Conservation (phyloP, 495 filamentous ascomycete species). For the Neurospora tetraspora region DNA sequence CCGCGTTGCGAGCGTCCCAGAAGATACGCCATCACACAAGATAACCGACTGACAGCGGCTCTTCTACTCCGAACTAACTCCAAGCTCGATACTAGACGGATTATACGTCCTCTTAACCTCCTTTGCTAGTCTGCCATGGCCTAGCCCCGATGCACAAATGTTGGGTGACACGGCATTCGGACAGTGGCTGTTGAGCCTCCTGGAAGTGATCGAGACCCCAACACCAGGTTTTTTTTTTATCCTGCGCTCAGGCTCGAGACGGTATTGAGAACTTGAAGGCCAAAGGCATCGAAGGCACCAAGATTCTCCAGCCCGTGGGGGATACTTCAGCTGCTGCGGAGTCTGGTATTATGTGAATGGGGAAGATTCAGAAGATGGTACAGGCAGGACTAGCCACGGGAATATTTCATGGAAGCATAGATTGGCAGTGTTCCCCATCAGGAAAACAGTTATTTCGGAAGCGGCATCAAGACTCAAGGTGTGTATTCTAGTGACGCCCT, state of each 20-base stretch:
- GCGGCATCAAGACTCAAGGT: constrained; percentile 34
- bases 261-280: constrained; percentile 68
- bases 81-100: not conserved
- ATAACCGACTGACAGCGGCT: not conserved
- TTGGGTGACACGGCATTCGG: not conserved
- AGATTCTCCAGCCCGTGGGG: constrained; percentile 82
- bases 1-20: not conserved
- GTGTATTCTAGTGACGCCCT: constrained; percentile 61
- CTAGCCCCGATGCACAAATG: not conserved
- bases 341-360: constrained; percentile 2
- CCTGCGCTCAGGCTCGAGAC: not conserved
- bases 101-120: not conserved
- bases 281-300: constrained; percentile 68
- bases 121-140: not conserved
- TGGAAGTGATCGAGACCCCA: constrained; percentile 29
- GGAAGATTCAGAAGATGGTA: not conserved
- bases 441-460: constrained; percentile 34
- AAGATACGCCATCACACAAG: not conserved
- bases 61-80: not conserved
- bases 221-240: constrained; percentile 9
- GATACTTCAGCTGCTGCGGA: constrained; percentile 44
- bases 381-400: constrained; percentile 41
- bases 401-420: constrained; percentile 71
- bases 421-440: constrained; percentile 51
- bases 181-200: constrained; percentile 5